Base-by-base conservation (phyloP, 495 filamentous ascomycete genomes). In the Aspergillus sclerotioniger region DNA sequence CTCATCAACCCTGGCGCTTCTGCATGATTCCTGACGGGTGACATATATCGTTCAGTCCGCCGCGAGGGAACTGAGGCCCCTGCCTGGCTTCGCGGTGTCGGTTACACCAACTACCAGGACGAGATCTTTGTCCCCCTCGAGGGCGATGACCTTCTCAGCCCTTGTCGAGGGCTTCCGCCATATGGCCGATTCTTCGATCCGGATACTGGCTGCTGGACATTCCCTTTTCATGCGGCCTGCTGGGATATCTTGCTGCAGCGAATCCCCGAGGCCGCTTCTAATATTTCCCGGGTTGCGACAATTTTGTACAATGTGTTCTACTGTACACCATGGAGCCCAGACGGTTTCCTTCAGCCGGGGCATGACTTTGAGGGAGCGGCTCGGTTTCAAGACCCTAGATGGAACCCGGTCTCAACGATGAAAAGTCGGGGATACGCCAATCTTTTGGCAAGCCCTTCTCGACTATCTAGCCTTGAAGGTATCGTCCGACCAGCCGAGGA, bases 311-410 rank as follows among this genome's bases (percentile, higher is more conserved):
- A 52, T 8, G 8, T 21, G 5, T 7, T 58, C 9, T 58, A 43
- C 28, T 58, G 56, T 15, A 45, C 56, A 28, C 0, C 47, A 29
- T 58, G 56, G 56, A 8, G 21, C n/a, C 16, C n/a, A 20, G 17
- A 57, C 15, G 2, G 20, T 8, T 52, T 51, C 31, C 48, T 45
- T 9, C 56, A 48, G 6, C 56, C 56, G 4, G 56, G 56, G 20
- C 56, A 58, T 45, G 56, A 58, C 33, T 52, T 58, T 35, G 56
- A 37, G 19, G 56, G 56, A 12, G 33, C 47, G 28, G 0, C n/a
- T 12, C 56, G 45, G 16, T 58, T 58, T 33, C 56, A 52, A 39
- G 41, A 8, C 21, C 47, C 47, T 10, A 28, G 32, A 15, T 32
- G 48, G 1, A 33, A 51, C 29, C 13, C n/a, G 20, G 29, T 58